Conservation (phyloP, 2,329 filamentous ascomycete genomes). For the Zarea fungicola region DNA sequence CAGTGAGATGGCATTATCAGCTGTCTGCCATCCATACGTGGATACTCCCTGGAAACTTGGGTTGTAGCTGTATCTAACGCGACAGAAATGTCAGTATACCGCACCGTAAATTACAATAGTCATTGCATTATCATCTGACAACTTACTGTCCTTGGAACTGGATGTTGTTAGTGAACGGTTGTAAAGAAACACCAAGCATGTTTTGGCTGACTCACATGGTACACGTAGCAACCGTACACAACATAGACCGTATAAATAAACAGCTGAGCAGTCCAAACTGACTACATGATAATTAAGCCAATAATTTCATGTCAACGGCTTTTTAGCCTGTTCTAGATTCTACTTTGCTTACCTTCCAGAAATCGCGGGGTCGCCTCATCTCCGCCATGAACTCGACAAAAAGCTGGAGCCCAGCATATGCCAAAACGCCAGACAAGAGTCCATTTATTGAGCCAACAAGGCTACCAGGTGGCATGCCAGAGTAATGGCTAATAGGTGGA, state of each 20-base stretch:
- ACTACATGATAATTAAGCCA: not conserved
- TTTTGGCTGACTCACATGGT: not conserved
- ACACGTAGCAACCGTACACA: constrained; percentile 34
- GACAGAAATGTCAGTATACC: too few relatives aligned
- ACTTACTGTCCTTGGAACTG: constrained; percentile 45
- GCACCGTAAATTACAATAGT: too few relatives aligned
- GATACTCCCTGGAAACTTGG: constrained; percentile 39
- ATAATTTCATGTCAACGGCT: not conserved
- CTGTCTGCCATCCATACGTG: constrained; percentile 39
- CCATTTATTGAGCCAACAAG: constrained; percentile 28
- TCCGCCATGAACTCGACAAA: constrained; percentile 54
- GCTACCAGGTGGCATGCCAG: constrained; percentile 28
- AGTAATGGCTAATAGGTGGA: constrained; percentile 36
- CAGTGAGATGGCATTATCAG: constrained; percentile 38
- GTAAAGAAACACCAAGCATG: not conserved
- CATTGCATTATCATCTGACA: too few relatives aligned
- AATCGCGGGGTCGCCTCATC: constrained; percentile 40
- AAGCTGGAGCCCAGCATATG: constrained; percentile 54
- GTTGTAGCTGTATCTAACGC: constrained; percentile 26
- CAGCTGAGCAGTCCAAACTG: constrained; percentile 31
- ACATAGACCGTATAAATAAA: constrained; percentile 39
- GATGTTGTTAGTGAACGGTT: not conserved
- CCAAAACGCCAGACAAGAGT: constrained; percentile 39
- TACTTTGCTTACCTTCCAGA: constrained; percentile 30
- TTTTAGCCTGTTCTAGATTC: not conserved